Conservation (phyloP, 2,329 filamentous ascomycete genomes). For the Geoglossum cookeanum region DNA sequence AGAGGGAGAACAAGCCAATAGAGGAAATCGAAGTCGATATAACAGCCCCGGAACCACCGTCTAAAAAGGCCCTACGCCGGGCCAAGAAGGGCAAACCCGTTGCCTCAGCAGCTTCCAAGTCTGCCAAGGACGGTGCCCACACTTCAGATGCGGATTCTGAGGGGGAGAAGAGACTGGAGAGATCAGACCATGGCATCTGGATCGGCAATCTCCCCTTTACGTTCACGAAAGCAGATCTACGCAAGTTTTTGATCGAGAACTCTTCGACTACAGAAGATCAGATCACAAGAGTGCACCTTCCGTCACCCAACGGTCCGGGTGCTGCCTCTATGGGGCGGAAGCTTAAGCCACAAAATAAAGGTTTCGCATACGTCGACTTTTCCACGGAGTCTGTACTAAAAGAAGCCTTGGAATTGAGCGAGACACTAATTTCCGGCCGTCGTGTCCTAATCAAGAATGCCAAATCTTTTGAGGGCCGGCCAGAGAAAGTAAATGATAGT, state of each 20-base stretch:
- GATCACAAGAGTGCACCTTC: constrained; percentile 74
- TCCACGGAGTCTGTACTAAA: constrained; percentile 45
- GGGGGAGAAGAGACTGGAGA: constrained; percentile 24
- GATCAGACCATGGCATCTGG: constrained; percentile 78
- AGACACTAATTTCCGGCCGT: constrained; percentile 57
- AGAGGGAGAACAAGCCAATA: constrained; percentile 31
- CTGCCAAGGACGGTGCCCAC: constrained; percentile 9
- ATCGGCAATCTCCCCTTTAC: constrained; percentile 88
- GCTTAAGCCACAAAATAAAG: constrained; percentile 53
- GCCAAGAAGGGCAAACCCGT: constrained; percentile 59
- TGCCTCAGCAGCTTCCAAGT: constrained; percentile 9
- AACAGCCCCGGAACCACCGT: constrained; percentile 74
- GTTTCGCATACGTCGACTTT: constrained; percentile 95
- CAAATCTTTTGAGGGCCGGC: constrained; percentile 77
- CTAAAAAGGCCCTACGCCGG: constrained; percentile 78
- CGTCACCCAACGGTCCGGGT: constrained; percentile 19
- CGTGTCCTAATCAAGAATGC: constrained; percentile 85
- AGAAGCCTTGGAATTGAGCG: constrained; percentile 69
- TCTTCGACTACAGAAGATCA: constrained; percentile 38
- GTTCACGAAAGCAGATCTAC: constrained; percentile 52
- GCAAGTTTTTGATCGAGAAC: constrained; percentile 59
- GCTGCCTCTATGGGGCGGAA: constrained; percentile 17
- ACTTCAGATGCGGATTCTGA: constrained; percentile 19
- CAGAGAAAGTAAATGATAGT: constrained; percentile 39
- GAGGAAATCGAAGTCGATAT: constrained; percentile 82